Evolutionary conservation across 805 yeast species (phyloP), one percentile per base, ranked within the genome.

Genomic region (Wickerhamomyces sydowiorum): DNA sequence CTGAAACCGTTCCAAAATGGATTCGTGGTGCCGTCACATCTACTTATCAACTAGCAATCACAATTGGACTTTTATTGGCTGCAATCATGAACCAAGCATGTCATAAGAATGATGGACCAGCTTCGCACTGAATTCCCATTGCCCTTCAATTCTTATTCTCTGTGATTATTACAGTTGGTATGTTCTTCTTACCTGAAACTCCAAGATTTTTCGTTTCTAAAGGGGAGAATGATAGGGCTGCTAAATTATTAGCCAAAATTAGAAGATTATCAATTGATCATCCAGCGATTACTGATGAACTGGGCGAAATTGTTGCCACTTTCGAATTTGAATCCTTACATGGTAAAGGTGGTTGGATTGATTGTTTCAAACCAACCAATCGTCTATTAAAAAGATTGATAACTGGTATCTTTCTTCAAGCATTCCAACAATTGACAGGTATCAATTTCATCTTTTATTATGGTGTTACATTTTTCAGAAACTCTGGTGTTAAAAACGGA

Each of bases 1-100:
- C 90, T 25, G 95, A 85, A 61, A 80, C 86, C 30, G 76, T 88
- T 15, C 93, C 93, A 22, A 79, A 75, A 53, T 80, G 84, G 72
- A 76, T 85, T 39, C 72, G 95, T 66, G 95, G 95, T 52, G 77
- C 88, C 17, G 70, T 83, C 47, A 88, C 85, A 37, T 77, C 85
- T 42, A 73, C 84, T 42, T 86, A 83, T 61, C 95, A 86, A 61
- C 73, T 81, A 69, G 80, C 83, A 32, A 68, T 71, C 52, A 83
- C 93, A 4, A 73, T 86, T 68, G 95, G 95, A 39, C 62, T 84
- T 35, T 60, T 82, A 38, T 67, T 86, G 23, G 89, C 91, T 8
- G 73, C 83, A 50, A 75, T 84, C 46, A 75, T 85, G 36, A 78
- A 82, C 53, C 84, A 82, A 54, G 89, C 81, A 28, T 79, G 88